phyloP scores from a whole-genome alignment of 306 rosid genomes.

The Vachellia collinsii region DNA sequence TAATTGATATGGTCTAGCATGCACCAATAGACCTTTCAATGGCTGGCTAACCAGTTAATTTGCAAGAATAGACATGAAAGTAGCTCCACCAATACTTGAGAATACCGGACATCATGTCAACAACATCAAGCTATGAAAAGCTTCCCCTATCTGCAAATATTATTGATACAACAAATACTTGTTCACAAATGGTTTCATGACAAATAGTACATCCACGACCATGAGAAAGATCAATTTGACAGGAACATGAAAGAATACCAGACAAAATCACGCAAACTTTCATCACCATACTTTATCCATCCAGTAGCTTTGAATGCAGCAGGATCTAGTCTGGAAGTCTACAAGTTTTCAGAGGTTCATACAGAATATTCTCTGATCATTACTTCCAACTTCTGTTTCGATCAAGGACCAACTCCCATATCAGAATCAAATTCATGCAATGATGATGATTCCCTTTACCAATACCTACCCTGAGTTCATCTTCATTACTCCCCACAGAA shows the following conservation, averaged over 20 bases:
- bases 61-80: background rate
- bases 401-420: constrained; percentile 31
- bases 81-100: background rate
- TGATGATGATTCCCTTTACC: background rate
- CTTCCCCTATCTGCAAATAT: constrained; percentile 6
- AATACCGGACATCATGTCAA: background rate
- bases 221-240: constrained; percentile 34
- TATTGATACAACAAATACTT: constrained; percentile 26
- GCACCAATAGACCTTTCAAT: background rate
- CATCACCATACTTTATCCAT: constrained; percentile 22
- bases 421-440: constrained; percentile 15
- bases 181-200: constrained; percentile 25
- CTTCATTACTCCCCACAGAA: background rate
- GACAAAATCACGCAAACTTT: constrained; percentile 17
- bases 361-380: constrained; percentile 31
- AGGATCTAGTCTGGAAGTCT: constrained; percentile 14
- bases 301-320: constrained; percentile 26
- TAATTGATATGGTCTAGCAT: constrained; percentile 10
- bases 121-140: background rate
- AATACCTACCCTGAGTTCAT: background rate
- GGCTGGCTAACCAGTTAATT: background rate
- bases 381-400: constrained; percentile 24
- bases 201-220: constrained; percentile 15
- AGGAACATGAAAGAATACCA: constrained; percentile 35
- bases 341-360: constrained; percentile 14